Conservation (phyloP, 352 stramenopile species). For the Elongisporangium undulatum region DNA sequence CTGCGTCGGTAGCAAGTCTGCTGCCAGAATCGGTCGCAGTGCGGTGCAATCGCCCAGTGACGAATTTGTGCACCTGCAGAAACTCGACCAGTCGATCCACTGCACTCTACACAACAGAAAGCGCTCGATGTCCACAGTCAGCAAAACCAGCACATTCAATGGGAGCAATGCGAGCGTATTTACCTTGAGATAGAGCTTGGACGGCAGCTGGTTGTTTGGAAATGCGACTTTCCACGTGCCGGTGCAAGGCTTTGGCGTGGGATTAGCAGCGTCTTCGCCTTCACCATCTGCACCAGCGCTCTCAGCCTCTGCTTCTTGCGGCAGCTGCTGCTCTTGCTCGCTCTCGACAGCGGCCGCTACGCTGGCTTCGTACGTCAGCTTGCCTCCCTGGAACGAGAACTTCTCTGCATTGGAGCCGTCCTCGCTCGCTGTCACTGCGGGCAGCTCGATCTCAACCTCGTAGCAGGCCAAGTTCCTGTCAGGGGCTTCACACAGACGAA, state of each 20-base stretch:
- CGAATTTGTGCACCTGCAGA: slow-evolving; percentile 39
- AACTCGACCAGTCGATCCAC: slow-evolving; percentile 39
- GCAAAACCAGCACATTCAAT: background rate
- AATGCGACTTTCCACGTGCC: slow-evolving; percentile 52
- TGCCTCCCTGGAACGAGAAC: slow-evolving; percentile 31
- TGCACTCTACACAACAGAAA: slow-evolving; percentile 15
- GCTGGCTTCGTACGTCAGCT: slow-evolving; percentile 32
- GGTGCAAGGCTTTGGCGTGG: slow-evolving; percentile 10
- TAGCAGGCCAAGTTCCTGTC: slow-evolving; percentile 46
- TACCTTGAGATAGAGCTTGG: slow-evolving; percentile 48
- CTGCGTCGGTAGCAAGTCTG: slow-evolving; percentile 20
- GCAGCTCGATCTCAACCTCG: slow-evolving; percentile 46
- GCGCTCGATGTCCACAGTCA: background rate
- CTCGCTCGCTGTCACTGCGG: slow-evolving; percentile 8
- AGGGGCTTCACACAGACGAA: slow-evolving; percentile 20
- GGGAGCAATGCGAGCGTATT: background rate
- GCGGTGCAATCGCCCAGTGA: slow-evolving; percentile 28
- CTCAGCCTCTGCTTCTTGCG: background rate
- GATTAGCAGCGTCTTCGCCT: slow-evolving; percentile 11
- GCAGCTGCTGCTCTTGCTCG: background rate
- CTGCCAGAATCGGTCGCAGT: slow-evolving; percentile 17
- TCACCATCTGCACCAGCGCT: slow-evolving; percentile 1
- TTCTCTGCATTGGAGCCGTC: background rate
- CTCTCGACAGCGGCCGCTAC: background rate
- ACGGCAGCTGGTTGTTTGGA: slow-evolving; percentile 10